Percentiles rank a stretch among this genome's conserved stretches.
These are phyloP conservation scores for Beta vulgaris DNA, from an alignment of 148 eudicot genomes.

Conservation along the genomic window DNA sequence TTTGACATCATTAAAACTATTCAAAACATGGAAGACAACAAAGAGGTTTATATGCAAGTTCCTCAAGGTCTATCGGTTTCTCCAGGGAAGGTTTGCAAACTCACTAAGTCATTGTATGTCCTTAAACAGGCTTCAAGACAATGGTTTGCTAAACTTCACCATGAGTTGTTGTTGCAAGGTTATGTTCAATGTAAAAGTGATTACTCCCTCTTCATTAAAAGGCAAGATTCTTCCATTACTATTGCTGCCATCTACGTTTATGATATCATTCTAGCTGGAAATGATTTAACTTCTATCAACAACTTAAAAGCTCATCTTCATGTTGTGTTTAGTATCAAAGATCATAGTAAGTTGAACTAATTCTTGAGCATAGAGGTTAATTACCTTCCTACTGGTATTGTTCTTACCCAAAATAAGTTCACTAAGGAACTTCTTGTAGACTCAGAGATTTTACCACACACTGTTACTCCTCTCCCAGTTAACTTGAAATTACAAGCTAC, in stretches of 20 bases:
- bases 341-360: no score
- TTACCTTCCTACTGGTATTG: no score
- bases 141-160: neutral
- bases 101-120: neutral
- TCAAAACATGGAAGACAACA: no score
- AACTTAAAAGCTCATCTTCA: neutral
- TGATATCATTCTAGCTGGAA: neutral
- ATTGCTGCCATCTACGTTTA: neutral
- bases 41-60: neutral
- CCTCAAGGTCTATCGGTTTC: neutral
- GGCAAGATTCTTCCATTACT: neutral
- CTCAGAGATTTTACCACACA: no score
- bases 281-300: neutral
- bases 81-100: neutral
- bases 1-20: no score
- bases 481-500: neutral
- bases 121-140: neutral
- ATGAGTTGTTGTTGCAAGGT: neutral
- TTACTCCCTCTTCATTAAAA: neutral
- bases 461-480: neutral
- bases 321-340: neutral
- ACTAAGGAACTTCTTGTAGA: no score
- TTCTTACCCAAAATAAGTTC: no score
- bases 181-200: neutral
- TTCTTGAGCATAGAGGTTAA: no score